Evolutionary conservation across 1,284 basidiomycete genomes (phyloP).

Genomic region (Ceratobasidium sp.): DNA sequence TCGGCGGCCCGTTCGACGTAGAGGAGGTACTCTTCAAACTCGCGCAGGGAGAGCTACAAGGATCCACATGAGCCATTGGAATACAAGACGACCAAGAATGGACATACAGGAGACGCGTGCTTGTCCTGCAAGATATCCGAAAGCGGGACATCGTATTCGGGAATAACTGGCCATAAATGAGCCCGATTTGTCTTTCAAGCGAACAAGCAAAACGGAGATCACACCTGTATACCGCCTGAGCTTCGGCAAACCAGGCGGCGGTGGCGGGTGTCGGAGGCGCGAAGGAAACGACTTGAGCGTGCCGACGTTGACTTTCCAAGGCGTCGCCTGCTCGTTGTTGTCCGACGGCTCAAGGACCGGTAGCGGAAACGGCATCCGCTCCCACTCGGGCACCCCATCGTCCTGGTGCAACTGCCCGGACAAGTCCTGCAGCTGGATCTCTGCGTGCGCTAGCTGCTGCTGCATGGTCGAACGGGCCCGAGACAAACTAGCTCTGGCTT

Average conservation of each 20-base stretch:
- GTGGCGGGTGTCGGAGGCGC: slow-evolving; percentile 3
- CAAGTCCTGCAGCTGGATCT: slow-evolving; percentile 32
- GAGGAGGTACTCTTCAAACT: slow-evolving; percentile 46
- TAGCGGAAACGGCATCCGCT: slow-evolving; percentile 19
- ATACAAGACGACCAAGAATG: neutral
- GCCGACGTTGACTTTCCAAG: neutral
- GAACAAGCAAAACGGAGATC: neutral
- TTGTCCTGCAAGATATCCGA: slow-evolving; percentile 32
- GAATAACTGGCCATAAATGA: slow-evolving; percentile 20
- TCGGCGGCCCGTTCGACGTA: slow-evolving; percentile 45
- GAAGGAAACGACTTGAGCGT: slow-evolving; percentile 1
- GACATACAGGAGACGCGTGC: slow-evolving; percentile 33
- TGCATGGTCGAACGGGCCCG: too few species aligned
- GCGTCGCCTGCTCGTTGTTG: slow-evolving; percentile 28
- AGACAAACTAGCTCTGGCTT: too few species aligned
- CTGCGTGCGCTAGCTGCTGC: neutral
- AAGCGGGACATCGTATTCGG: slow-evolving; percentile 37
- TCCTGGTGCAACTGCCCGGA: slow-evolving; percentile 9
- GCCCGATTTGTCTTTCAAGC: neutral
- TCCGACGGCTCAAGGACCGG: slow-evolving; percentile 30
- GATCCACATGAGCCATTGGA: neutral
- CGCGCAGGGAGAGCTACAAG: slow-evolving; percentile 33
- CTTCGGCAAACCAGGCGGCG: slow-evolving; percentile 7
- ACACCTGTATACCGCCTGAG: slow-evolving; percentile 26
- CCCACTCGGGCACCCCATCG: slow-evolving; percentile 3